Conservation (phyloP, 495 filamentous ascomycete species). For the Hypoxylon perforatum region DNA sequence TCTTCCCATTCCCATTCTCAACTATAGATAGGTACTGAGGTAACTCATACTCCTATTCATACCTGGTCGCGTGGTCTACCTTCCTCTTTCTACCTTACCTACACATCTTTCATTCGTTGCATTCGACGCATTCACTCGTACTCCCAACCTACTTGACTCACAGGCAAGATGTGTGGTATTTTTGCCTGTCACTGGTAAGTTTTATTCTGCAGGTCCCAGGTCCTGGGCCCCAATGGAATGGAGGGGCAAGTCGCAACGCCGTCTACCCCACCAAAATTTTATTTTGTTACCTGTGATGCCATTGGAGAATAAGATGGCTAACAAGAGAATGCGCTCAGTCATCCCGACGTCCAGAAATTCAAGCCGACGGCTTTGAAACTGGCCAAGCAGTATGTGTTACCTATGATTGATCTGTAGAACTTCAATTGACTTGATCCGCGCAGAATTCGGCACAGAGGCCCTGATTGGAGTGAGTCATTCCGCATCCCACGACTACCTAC, state of each 20-base stretch:
- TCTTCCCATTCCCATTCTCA: background rate
- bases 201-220: background rate
- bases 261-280: conserved; percentile 40
- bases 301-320: conserved; percentile 38
- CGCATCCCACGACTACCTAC: conserved; percentile 24
- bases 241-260: conserved; percentile 45
- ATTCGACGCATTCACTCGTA: conserved; percentile 6
- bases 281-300: conserved; percentile 33
- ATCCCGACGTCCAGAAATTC: conserved; percentile 95
- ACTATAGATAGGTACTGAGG: background rate
- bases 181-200: conserved; percentile 93
- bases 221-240: conserved; percentile 34
- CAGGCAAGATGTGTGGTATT: conserved; percentile 77
- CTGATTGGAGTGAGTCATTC: conserved; percentile 91
- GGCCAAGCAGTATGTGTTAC: conserved; percentile 83
- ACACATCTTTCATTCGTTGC: conserved; percentile 5
- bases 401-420: conserved; percentile 30
- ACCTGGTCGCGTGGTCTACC: conserved; percentile 25
- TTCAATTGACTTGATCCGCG: conserved; percentile 51
- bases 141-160: background rate
- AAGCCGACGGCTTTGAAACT: conserved; percentile 96
- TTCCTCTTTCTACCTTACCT: conserved; percentile 1
- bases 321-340: conserved; percentile 73
- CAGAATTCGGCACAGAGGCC: conserved; percentile 94
- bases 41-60: conserved; percentile 3